Percentiles rank a stretch among this genome's conserved stretches.
These are phyloP conservation scores for Puccinellia tenuiflora DNA, from an alignment of 176 grass and related monocot species.

Conservation along the genomic window DNA sequence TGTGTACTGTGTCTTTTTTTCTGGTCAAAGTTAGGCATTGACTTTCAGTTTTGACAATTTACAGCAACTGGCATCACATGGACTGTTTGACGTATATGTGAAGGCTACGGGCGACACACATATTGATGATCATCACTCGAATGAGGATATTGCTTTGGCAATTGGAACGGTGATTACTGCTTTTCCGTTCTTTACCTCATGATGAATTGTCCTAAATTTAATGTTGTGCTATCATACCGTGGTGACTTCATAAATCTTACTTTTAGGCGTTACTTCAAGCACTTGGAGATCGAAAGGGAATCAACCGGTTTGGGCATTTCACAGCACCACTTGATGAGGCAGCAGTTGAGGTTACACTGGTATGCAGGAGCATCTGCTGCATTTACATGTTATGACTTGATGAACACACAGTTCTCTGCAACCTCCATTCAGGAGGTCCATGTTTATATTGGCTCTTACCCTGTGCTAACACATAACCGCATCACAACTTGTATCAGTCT, in stretches of 20 bases:
- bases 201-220: not conserved
- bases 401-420: not conserved
- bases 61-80: slow-evolving; percentile 93
- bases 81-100: slow-evolving; percentile 78
- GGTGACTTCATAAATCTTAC: not conserved
- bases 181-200: not conserved
- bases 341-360: slow-evolving; percentile 85
- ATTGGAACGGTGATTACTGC: slow-evolving; percentile 75
- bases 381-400: slow-evolving; percentile 12
- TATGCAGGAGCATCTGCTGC: slow-evolving; percentile 6
- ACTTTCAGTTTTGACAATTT: slow-evolving; percentile 22
- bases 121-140: slow-evolving; percentile 97
- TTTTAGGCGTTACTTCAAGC: slow-evolving; percentile 84
- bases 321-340: slow-evolving; percentile 87
- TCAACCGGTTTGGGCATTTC: slow-evolving; percentile 87
- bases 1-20: not conserved
- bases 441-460: not conserved
- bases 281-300: slow-evolving; percentile 88
- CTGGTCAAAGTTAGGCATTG: not conserved
- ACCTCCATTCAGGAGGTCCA: not conserved
- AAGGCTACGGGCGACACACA: slow-evolving; percentile 80
- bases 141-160: slow-evolving; percentile 94
- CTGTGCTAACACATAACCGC: not conserved
- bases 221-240: not conserved
- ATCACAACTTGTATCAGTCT: not conserved